Conservation (phyloP, 2,329 filamentous ascomycete species). For the Ascochyta fabae region DNA sequence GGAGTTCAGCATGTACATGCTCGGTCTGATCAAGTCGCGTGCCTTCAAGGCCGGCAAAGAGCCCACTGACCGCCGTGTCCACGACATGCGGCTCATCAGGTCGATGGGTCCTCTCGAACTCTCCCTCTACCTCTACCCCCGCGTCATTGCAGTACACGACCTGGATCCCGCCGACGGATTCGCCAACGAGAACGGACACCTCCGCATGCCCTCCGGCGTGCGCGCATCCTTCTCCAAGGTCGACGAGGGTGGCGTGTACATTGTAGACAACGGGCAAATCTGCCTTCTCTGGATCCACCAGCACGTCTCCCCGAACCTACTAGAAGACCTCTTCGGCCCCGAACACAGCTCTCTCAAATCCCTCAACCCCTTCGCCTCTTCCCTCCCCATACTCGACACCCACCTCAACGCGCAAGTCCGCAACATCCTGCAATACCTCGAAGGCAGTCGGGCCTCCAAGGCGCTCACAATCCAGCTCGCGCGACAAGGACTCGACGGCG, state of each 20-base stretch:
- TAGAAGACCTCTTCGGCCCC: conserved; percentile 87
- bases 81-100: conserved; percentile 89
- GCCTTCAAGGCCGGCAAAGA: conserved; percentile 93
- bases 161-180: conserved; percentile 88
- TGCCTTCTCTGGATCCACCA: conserved; percentile 91
- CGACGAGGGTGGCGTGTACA: conserved; percentile 90
- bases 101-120: conserved; percentile 86
- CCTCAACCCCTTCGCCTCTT: conserved; percentile 81
- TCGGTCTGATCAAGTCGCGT: conserved; percentile 85
- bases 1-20: conserved; percentile 95
- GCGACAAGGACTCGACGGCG: conserved; percentile 88
- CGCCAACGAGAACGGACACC: conserved; percentile 86
- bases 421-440: conserved; percentile 89
- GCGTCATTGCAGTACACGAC: conserved; percentile 91
- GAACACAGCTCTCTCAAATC: conserved; percentile 73
- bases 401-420: conserved; percentile 94
- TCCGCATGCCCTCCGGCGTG: conserved; percentile 80
- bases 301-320: conserved; percentile 88
- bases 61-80: conserved; percentile 85
- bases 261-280: conserved; percentile 94
- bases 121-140: conserved; percentile 91
- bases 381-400: conserved; percentile 83
- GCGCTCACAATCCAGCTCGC: conserved; percentile 88
- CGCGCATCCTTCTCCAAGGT: conserved; percentile 86
- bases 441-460: conserved; percentile 81